A percentile compares a stretch with the other conserved stretches of the same genome.
These are phyloP conservation scores for Phragmites australis DNA, from an alignment of 176 grass and related monocot species.

Conservation along the genomic window DNA sequence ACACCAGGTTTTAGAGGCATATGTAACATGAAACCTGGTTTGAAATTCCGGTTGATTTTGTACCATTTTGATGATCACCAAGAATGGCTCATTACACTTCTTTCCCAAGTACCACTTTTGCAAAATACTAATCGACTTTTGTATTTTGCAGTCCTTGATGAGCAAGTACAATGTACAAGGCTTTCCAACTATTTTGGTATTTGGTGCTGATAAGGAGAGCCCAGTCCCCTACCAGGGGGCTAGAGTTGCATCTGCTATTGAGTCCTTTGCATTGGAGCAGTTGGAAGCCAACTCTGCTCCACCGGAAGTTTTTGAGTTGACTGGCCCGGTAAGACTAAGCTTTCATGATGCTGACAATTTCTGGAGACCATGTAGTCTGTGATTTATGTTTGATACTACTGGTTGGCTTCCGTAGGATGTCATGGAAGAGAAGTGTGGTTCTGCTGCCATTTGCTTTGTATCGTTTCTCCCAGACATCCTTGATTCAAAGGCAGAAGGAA, in stretches of 20 bases:
- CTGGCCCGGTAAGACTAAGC: constrained; percentile 50
- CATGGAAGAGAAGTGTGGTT: constrained; percentile 93
- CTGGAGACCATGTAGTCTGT: background rate
- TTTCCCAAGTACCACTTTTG: background rate
- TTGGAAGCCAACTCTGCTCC: constrained; percentile 83
- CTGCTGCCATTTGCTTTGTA: constrained; percentile 97
- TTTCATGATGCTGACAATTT: constrained; percentile 27
- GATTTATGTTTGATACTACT: constrained; percentile 19
- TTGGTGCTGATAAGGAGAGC: constrained; percentile 85
- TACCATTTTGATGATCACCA: constrained; percentile 4
- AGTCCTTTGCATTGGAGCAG: constrained; percentile 82
- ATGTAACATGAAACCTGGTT: too few species aligned
- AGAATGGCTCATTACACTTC: background rate
- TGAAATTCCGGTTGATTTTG: constrained; percentile 5
- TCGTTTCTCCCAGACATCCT: constrained; percentile 98
- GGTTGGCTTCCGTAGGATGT: constrained; percentile 60
- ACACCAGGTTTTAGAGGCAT: too few species aligned
- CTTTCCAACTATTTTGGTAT: constrained; percentile 98
- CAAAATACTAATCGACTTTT: background rate
- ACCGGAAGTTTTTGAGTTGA: constrained; percentile 88
- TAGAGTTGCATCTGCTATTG: constrained; percentile 78
- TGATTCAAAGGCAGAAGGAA: constrained; percentile 97
- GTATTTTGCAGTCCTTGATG: constrained; percentile 89
- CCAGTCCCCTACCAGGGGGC: constrained; percentile 77
- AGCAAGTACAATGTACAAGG: constrained; percentile 97